Base-by-base conservation (phyloP, 768 basidiomycete genomes). In the Termitomyces sp. region DNA sequence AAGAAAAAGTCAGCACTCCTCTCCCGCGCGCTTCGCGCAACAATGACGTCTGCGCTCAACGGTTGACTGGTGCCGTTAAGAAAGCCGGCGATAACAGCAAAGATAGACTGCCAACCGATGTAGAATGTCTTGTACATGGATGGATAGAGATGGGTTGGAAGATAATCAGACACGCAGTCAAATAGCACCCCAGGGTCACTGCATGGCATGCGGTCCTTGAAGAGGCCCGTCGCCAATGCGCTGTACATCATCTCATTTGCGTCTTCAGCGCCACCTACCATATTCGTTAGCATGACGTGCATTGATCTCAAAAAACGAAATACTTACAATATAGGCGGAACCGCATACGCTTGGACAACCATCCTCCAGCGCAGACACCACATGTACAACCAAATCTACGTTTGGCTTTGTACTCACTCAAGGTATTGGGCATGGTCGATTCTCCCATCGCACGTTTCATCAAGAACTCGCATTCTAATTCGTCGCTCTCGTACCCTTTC, bases 31-130 rank as follows among this genome's bases (percentile, higher is more conserved):
- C 53, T 54, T 31, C 27, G 53, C 18, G 39, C 39, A 1, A 42
- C 27, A 41, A 54, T 54, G 13, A 39, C n/a, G 13, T 31, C 7
- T 31, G 27, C 27, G 27, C 53, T 54, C 12, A 63, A 48, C 6
- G 61, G 50, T 27, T 53, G 37, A 24, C 54, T 34, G 1, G 57
- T 61, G 16, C 41, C 7, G 16, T 33, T 37, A 34, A 71, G 57
- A 50, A 70, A 57, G 20, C 57, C 50, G 27, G 55, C 57, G 54
- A 68, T 66, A 15, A 46, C 39, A n/a, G 61, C 30, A 46, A 72
- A 57, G n/a, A 71, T 65, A 41, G 60, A 59, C 42, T 65, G 61
- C 61, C 69, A 70, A 22, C 70, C 71, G 27, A 67, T 58, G 54
- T 70, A 71, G 48, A 72, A 67, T 16, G 68, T 57, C 30, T 64